These are phyloP conservation scores for Verbascum thapsus DNA, from an alignment of 257 asterid genomes.

Conservation along the genomic window DNA sequence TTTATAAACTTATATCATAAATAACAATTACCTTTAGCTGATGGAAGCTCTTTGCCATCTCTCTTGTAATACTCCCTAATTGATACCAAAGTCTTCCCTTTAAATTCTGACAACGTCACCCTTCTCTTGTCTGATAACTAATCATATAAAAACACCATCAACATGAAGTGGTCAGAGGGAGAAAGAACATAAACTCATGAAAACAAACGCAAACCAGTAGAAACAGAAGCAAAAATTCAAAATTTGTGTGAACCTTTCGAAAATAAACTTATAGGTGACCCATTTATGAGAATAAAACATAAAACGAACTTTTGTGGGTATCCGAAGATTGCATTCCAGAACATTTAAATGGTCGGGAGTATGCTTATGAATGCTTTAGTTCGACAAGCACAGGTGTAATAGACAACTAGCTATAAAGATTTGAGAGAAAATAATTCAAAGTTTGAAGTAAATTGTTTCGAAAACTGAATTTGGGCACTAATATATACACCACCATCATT, in stretches of 20 bases:
- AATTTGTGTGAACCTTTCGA: not conserved
- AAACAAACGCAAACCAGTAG: not conserved
- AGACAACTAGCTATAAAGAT: slow-evolving; percentile 10
- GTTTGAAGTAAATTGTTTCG: not conserved
- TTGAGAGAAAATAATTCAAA: not conserved
- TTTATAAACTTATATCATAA: not conserved
- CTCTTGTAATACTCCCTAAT: slow-evolving; percentile 84
- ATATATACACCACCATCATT: not conserved
- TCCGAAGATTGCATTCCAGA: not conserved
- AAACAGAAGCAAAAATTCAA: slow-evolving; percentile 14
- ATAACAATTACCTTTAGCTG: slow-evolving; percentile 69
- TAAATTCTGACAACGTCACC: slow-evolving; percentile 87
- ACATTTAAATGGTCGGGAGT: not conserved
- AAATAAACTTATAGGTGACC: not conserved
- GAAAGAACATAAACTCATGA: not conserved
- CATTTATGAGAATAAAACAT: not conserved
- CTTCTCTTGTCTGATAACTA: slow-evolving; percentile 81
- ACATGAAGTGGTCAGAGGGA: not conserved
- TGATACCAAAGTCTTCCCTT: slow-evolving; percentile 81
- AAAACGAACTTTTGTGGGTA: slow-evolving; percentile 3
- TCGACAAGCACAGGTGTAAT: not conserved
- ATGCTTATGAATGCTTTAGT: slow-evolving; percentile 11
- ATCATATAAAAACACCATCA: slow-evolving; percentile 4
- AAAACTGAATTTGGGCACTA: not conserved
- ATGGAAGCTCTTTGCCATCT: slow-evolving; percentile 88